Evolutionary conservation across 257 asterid genomes (phyloP).

Genomic region (Fraxinus excelsior): DNA sequence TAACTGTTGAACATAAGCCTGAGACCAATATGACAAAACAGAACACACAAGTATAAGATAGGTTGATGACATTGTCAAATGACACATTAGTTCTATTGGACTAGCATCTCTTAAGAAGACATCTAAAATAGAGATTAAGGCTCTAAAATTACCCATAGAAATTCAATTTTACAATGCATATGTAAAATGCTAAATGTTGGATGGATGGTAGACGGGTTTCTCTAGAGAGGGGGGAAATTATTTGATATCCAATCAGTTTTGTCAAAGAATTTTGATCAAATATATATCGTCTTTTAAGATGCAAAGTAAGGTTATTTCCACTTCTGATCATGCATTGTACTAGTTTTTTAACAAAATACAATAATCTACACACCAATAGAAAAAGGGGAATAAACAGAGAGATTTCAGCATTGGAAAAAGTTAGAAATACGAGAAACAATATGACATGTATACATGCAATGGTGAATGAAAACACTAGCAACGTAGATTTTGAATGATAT

Average conservation of each 20-base stretch:
- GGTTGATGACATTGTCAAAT: background rate
- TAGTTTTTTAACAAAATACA: too few species aligned
- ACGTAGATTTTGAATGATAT: too few species aligned
- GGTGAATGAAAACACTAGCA: background rate
- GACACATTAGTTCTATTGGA: background rate
- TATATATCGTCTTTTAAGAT: too few species aligned
- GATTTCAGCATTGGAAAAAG: background rate
- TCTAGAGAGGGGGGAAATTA: too few species aligned
- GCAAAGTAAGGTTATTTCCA: too few species aligned
- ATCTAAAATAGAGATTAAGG: background rate
- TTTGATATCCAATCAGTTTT: too few species aligned
- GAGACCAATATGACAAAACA: constrained; percentile 28
- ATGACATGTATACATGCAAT: too few species aligned
- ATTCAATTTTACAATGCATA: background rate
- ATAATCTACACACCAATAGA: too few species aligned
- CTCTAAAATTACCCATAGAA: background rate
- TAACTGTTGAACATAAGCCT: constrained; percentile 98
- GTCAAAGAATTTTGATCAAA: too few species aligned
- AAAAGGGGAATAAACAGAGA: background rate
- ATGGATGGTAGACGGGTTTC: too few species aligned
- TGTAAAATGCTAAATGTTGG: too few species aligned
- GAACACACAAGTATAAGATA: constrained; percentile 2
- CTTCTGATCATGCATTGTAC: too few species aligned
- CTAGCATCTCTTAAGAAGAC: background rate
- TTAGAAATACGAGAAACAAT: background rate